Percentiles rank a stretch among this genome's conserved stretches.
Conservation (phyloP, 805 yeast genomes). For the Naumovozyma baii region DNA sequence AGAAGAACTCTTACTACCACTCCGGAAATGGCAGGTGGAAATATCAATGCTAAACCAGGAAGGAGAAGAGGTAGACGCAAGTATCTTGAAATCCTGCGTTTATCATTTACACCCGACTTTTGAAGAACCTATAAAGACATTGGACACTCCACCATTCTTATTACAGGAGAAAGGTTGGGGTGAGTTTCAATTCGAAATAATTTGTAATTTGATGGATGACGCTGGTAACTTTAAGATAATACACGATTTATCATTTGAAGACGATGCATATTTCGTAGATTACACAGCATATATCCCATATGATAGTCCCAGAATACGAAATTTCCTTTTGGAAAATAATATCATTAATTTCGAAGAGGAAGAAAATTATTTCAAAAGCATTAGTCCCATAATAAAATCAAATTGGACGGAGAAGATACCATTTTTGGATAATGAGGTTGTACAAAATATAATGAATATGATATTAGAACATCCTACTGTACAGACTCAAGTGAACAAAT, state of each 20-base stretch:
- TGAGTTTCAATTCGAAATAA: constrained; percentile 78
- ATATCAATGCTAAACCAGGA: constrained; percentile 60
- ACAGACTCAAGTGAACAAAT: constrained; percentile 12
- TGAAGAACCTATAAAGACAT: constrained; percentile 64
- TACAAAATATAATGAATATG: constrained; percentile 11
- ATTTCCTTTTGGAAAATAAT: constrained; percentile 53
- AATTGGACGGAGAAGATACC: constrained; percentile 8
- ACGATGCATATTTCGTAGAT: constrained; percentile 64
- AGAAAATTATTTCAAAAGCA: constrained; percentile 26
- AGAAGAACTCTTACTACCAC: constrained; percentile 66
- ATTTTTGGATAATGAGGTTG: constrained; percentile 16
- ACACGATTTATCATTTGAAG: constrained; percentile 78
- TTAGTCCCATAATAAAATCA: constrained; percentile 3
- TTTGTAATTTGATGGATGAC: constrained; percentile 61
- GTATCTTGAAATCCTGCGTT: constrained; percentile 73
- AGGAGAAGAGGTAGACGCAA: constrained; percentile 76
- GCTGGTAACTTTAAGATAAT: constrained; percentile 71
- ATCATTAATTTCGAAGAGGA: constrained; percentile 29
- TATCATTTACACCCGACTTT: constrained; percentile 91
- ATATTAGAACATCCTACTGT: constrained; percentile 22
- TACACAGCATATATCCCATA: constrained; percentile 67
- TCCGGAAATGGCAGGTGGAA: constrained; percentile 82
- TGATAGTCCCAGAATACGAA: constrained; percentile 55
- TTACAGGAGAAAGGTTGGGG: constrained; percentile 96
- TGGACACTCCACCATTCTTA: constrained; percentile 70